Evolutionary conservation across 176 grass and related monocot genomes (phyloP).

Genomic region (Zoysia japonica): DNA sequence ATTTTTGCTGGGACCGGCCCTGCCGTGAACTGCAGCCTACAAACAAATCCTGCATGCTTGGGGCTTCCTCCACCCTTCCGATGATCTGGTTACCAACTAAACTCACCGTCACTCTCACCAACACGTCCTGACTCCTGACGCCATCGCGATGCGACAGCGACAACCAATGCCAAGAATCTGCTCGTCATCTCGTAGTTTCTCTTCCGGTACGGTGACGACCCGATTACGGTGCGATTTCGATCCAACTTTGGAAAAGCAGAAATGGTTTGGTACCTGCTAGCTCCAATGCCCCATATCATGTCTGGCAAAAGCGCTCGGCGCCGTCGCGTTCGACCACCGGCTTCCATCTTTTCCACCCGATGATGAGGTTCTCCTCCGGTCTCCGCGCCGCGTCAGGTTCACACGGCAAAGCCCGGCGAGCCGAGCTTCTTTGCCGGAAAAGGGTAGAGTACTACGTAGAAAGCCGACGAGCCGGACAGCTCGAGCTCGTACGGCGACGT

Average conservation of each 20-base stretch:
- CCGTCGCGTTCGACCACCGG: neutral
- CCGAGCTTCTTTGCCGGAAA: neutral
- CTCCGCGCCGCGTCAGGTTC: conserved; percentile 27
- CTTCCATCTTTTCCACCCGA: conserved; percentile 10
- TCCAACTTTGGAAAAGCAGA: neutral
- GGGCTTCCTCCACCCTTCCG: too few species aligned
- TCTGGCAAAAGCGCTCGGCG: neutral
- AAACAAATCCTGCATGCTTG: too few species aligned
- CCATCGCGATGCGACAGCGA: neutral
- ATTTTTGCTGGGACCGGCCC: too few species aligned
- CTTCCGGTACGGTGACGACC: neutral
- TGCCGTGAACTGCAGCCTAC: too few species aligned
- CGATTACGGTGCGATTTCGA: neutral
- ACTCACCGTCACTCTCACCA: neutral
- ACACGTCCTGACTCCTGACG: neutral
- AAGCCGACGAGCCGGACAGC: neutral
- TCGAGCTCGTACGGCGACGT: neutral
- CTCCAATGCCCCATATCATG: conserved; percentile 11
- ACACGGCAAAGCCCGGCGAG: conserved; percentile 23
- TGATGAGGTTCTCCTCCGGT: neutral
- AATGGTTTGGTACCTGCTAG: neutral
- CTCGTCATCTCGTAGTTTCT: neutral
- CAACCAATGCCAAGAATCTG: neutral
- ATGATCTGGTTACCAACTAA: too few species aligned
- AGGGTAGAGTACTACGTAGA: neutral